phyloP scores from a whole-genome alignment of 1,139 yeast genomes.

The Geotrichum histeridarum region DNA sequence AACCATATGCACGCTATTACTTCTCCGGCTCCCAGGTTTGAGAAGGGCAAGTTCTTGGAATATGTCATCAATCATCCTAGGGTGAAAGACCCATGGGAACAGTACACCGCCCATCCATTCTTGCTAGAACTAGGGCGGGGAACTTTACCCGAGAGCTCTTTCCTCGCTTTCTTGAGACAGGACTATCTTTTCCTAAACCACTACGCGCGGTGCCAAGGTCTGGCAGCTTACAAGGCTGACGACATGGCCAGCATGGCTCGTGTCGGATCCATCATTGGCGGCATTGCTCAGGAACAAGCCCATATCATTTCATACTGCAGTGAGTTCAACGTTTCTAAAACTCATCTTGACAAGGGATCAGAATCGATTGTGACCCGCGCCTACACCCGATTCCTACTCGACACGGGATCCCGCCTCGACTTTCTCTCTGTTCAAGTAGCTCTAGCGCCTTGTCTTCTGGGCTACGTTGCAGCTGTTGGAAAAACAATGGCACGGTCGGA shows the following conservation, averaged over 20 bases:
- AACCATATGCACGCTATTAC: constrained; percentile 47
- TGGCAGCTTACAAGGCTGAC: constrained; percentile 62
- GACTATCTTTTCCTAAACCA: constrained; percentile 66
- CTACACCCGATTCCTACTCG: constrained; percentile 57
- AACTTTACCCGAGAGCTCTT: constrained; percentile 47
- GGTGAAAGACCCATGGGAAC: constrained; percentile 52
- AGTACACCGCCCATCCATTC: constrained; percentile 59
- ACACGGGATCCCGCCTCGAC: constrained; percentile 50
- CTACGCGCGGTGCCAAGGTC: constrained; percentile 63
- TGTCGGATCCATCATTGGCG: constrained; percentile 49
- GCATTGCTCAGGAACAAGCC: constrained; percentile 52
- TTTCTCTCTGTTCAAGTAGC: constrained; percentile 65
- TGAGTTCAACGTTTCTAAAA: constrained; percentile 45
- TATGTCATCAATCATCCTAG: constrained; percentile 55
- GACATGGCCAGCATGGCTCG: constrained; percentile 41
- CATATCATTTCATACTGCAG: constrained; percentile 52
- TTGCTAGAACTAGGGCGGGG: constrained; percentile 51
- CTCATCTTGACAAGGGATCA: constrained; percentile 43
- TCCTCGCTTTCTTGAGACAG: constrained; percentile 59
- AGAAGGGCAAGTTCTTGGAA: constrained; percentile 44
- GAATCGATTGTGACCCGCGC: constrained; percentile 57
- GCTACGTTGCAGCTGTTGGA: constrained; percentile 56
- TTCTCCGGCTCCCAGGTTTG: constrained; percentile 34
- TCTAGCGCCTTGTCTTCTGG: constrained; percentile 71
- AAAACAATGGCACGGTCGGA: constrained; percentile 14